Conservation (phyloP, 2,329 filamentous ascomycete genomes). For the Penicillium italicum region DNA sequence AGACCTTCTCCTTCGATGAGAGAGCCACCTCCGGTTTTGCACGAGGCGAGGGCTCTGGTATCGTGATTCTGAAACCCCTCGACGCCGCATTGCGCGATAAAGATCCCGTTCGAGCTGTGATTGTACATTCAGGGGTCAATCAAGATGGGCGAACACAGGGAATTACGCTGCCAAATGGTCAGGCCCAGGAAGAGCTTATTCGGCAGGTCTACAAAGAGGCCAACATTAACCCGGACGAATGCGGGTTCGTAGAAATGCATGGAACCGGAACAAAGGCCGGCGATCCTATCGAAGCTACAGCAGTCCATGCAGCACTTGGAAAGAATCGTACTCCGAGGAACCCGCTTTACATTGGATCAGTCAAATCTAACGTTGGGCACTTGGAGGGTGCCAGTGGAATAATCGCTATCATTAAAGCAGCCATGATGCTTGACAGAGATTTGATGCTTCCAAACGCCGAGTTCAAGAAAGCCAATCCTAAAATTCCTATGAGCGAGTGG, state of each 20-base stretch:
- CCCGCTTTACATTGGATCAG: conserved; percentile 25
- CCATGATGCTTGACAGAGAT: conserved; percentile 26
- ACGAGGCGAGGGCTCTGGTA: conserved; percentile 36
- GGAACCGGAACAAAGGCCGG: conserved; percentile 47
- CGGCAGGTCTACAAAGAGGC: conserved; percentile 35
- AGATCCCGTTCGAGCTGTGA: conserved; percentile 36
- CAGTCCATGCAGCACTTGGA: conserved; percentile 19
- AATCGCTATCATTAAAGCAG: conserved; percentile 32
- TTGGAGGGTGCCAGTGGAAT: conserved; percentile 26
- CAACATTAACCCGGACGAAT: conserved; percentile 29
- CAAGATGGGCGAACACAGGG: conserved; percentile 33
- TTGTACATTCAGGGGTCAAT: conserved; percentile 37
- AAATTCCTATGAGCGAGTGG: conserved; percentile 25
- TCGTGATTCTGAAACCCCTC: conserved; percentile 35
- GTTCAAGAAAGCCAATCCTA: conserved; percentile 30
- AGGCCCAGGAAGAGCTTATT: conserved; percentile 40
- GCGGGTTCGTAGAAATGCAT: conserved; percentile 41
- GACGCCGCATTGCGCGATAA: conserved; percentile 32
- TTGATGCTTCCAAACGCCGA: conserved; percentile 26
- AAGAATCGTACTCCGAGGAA: conserved; percentile 14
- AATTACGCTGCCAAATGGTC: conserved; percentile 41
- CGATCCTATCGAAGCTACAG: conserved; percentile 50
- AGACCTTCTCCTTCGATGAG: conserved; percentile 28
- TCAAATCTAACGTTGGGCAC: conserved; percentile 39
- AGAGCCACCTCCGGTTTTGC: conserved; percentile 30